These are phyloP conservation scores for Candida sanyaensis DNA, from an alignment of 1,139 yeast genomes.

Conservation along the genomic window DNA sequence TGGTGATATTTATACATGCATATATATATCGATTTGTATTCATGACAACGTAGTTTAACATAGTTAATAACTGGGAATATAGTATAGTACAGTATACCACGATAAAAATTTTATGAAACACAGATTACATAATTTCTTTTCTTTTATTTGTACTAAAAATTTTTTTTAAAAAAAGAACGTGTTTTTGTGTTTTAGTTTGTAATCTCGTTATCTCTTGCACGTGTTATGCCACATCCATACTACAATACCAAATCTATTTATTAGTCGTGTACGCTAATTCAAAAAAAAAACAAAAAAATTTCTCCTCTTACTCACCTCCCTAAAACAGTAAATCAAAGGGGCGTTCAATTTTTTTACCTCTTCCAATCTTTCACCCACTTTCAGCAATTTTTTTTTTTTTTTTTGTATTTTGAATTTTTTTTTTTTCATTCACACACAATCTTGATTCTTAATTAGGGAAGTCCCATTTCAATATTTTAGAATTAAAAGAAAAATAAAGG, in stretches of 20 bases:
- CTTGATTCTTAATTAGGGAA: constrained; percentile 4
- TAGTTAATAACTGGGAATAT: too few species aligned
- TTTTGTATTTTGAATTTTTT: too few species aligned
- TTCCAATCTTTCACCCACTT: constrained; percentile 4
- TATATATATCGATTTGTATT: too few species aligned
- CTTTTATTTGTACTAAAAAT: neutral
- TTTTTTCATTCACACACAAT: neutral
- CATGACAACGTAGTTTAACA: too few species aligned
- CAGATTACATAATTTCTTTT: neutral
- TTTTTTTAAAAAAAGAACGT: too few species aligned
- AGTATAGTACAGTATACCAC: too few species aligned
- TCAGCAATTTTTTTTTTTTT: neutral
- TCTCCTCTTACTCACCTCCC: neutral
- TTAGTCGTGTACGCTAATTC: too few species aligned
- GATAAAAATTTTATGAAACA: too few species aligned
- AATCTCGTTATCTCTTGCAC: neutral
- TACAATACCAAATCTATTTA: neutral
- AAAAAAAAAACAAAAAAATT: too few species aligned
- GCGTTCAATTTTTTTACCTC: constrained; percentile 6
- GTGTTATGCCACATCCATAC: neutral
- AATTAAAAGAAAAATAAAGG: too few species aligned
- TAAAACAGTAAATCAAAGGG: constrained; percentile 6
- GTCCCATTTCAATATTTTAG: neutral
- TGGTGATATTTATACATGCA: too few species aligned
- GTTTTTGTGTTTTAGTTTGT: neutral